Conservation (phyloP, 1,284 basidiomycete genomes). For the Ganoderma meredithae region DNA sequence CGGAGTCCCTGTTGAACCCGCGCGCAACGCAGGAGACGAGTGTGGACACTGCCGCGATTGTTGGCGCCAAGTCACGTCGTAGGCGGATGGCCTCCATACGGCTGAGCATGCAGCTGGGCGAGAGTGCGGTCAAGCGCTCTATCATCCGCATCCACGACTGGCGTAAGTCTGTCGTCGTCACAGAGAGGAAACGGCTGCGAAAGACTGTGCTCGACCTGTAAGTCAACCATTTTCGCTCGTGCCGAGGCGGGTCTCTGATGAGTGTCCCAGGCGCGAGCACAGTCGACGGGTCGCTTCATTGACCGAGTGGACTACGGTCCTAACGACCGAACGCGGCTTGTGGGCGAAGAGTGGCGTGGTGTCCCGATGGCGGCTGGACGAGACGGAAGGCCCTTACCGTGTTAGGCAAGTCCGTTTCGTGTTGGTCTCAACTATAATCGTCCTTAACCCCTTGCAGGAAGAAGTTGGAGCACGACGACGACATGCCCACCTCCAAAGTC, state of each 20-base stretch:
- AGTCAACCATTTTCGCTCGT: slow-evolving; percentile 32
- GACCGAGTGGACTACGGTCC: slow-evolving; percentile 62
- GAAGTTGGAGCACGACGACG: slow-evolving; percentile 73
- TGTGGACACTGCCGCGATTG: slow-evolving; percentile 60
- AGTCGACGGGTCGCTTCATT: slow-evolving; percentile 70
- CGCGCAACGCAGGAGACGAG: slow-evolving; percentile 50
- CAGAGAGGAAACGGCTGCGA: slow-evolving; percentile 73
- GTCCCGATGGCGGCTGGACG: slow-evolving; percentile 80
- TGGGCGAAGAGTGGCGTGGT: slow-evolving; percentile 69
- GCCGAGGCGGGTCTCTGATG: background rate
- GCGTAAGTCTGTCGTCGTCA: slow-evolving; percentile 68
- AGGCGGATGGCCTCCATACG: slow-evolving; percentile 60
- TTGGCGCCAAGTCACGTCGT: slow-evolving; percentile 56
- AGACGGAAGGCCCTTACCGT: slow-evolving; percentile 88
- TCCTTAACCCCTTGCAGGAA: slow-evolving; percentile 54
- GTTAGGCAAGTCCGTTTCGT: slow-evolving; percentile 82
- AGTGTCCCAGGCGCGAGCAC: slow-evolving; percentile 63
- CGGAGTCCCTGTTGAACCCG: slow-evolving; percentile 61
- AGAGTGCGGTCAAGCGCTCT: slow-evolving; percentile 66
- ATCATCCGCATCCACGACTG: slow-evolving; percentile 71
- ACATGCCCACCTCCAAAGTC: slow-evolving; percentile 56
- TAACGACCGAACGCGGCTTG: slow-evolving; percentile 78
- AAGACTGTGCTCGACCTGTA: slow-evolving; percentile 78
- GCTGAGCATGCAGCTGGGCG: slow-evolving; percentile 68
- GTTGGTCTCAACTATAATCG: slow-evolving; percentile 20